Evolutionary conservation across 805 yeast species (phyloP).

Genomic region (Metschnikowia proteae): DNA sequence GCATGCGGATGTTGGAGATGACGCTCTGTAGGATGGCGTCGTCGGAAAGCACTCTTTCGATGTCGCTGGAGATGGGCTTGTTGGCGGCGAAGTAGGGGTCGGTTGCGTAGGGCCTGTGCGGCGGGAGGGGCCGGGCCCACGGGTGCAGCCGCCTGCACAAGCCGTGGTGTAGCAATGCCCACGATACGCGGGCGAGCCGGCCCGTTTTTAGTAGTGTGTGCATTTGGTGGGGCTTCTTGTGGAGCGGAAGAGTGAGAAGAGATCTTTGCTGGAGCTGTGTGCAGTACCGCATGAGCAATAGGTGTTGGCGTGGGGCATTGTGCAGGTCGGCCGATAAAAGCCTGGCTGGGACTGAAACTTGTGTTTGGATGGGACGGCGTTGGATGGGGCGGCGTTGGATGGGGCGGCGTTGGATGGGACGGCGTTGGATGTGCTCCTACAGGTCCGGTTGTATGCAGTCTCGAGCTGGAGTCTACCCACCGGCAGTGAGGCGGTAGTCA

Average conservation of each 20-base stretch:
- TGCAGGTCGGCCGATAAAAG: not conserved
- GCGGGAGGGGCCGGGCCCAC: not conserved
- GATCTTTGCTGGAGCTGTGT: not conserved
- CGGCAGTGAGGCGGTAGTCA: no score
- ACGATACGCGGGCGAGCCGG: not conserved
- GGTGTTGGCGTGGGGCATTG: no score
- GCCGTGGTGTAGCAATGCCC: not conserved
- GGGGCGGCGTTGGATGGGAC: no score
- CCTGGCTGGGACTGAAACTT: no score
- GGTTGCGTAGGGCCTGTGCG: not conserved
- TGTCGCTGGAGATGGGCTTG: slow-evolving; percentile 5
- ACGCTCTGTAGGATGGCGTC: slow-evolving; percentile 3
- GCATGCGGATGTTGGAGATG: slow-evolving; percentile 1
- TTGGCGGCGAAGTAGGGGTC: slow-evolving; percentile 4
- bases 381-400: no score
- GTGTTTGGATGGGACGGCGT: no score
- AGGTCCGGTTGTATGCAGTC: no score
- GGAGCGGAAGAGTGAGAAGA: slow-evolving; percentile 1
- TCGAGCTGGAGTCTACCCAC: no score
- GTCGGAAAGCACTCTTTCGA: slow-evolving; percentile 13
- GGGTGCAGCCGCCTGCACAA: not conserved
- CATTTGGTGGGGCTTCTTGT: not conserved
- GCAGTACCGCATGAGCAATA: not conserved
- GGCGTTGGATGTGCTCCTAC: no score
- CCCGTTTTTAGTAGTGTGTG: not conserved